Evolutionary conservation across 2,329 filamentous ascomycete genomes (phyloP).

Genomic region (Calonectria pteridis): DNA sequence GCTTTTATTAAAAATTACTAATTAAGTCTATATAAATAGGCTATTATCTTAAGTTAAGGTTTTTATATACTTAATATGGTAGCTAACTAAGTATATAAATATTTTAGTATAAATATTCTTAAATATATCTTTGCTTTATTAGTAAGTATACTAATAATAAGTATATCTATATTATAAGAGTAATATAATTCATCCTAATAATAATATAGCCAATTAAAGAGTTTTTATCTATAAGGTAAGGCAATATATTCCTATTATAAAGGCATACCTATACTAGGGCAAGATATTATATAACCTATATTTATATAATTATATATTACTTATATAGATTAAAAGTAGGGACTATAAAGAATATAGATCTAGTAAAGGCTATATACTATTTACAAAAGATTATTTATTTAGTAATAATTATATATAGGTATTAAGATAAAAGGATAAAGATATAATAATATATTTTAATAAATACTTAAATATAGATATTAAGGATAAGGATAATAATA

Average conservation of each 20-base stretch:
- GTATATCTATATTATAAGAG: not conserved
- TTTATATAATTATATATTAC: constrained; percentile 2
- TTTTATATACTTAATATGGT: not conserved
- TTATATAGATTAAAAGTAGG: not conserved
- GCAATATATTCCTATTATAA: not conserved
- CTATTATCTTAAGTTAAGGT: constrained; percentile 11
- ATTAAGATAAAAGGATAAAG: not conserved
- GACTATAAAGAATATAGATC: too few relatives aligned
- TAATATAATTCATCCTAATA: not conserved
- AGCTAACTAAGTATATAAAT: constrained; percentile 1
- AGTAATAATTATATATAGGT: not conserved
- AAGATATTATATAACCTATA: not conserved
- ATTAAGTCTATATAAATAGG: not conserved
- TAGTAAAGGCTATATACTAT: not conserved
- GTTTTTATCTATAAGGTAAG: not conserved
- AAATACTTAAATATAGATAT: not conserved
- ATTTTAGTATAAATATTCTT: constrained; percentile 4
- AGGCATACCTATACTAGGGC: constrained; percentile 8
- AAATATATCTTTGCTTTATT: constrained; percentile 15
- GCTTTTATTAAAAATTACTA: constrained; percentile 8
- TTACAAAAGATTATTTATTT: not conserved
- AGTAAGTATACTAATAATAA: constrained; percentile 3
- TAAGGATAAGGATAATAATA: not conserved
- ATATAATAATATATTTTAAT: not conserved
- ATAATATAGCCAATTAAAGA: not conserved